A percentile compares a stretch with the other conserved stretches of the same genome.
phyloP scores from a whole-genome alignment of 768 basidiomycete genomes.

The Boletus rubescentipes region DNA sequence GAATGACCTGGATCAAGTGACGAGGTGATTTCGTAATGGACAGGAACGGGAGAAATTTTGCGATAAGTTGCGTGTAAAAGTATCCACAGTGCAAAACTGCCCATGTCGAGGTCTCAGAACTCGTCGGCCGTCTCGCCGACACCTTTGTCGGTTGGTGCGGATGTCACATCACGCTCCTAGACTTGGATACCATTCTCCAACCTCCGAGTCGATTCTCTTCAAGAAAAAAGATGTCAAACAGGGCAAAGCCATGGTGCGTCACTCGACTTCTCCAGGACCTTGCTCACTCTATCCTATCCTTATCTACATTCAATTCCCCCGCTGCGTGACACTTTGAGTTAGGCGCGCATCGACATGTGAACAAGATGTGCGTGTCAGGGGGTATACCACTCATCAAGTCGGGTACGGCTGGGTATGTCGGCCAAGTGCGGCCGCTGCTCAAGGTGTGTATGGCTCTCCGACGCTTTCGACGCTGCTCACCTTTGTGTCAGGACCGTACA shows the following conservation, averaged over 20 bases:
- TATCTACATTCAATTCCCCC: background rate
- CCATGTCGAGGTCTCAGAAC: constrained; percentile 68
- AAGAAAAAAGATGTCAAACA: constrained; percentile 97
- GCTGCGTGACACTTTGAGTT: background rate
- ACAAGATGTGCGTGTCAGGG: constrained; percentile 96
- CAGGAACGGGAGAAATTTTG: too few relatives aligned
- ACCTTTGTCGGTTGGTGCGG: constrained; percentile 88
- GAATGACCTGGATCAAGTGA: too few relatives aligned
- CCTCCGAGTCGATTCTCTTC: constrained; percentile 91
- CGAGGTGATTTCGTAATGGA: too few relatives aligned
- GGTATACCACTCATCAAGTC: constrained; percentile 90
- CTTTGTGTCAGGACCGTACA: constrained; percentile 62
- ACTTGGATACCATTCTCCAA: constrained; percentile 99
- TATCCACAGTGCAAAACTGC: constrained; percentile 18
- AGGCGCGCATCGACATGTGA: constrained; percentile 96
- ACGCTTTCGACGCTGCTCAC: background rate
- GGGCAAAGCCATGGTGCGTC: constrained; percentile 82
- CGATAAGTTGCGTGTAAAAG: too few relatives aligned
- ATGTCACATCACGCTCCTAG: constrained; percentile 87
- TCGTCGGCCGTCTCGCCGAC: constrained; percentile 56
- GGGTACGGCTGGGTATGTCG: constrained; percentile 95
- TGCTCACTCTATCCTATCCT: too few relatives aligned
- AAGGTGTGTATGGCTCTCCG: constrained; percentile 50
- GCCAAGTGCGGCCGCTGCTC: constrained; percentile 92
- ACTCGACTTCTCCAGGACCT: background rate